Percentiles rank a stretch among this genome's conserved stretches.
phyloP scores from a whole-genome alignment of 305 asterid species.

The Rubia tinctorum region DNA sequence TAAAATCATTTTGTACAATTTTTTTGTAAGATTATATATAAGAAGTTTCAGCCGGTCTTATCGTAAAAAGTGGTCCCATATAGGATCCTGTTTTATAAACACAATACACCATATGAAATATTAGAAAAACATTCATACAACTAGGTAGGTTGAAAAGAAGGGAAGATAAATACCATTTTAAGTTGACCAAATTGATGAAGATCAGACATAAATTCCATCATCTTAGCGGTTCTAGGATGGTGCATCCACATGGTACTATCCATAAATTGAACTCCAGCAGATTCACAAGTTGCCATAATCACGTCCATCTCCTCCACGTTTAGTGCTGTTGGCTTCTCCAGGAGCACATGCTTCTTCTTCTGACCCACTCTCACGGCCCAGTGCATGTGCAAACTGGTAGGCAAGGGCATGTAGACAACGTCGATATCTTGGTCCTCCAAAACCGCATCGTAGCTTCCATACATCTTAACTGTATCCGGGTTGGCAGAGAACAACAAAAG shows the following conservation, averaged over 20 bases:
- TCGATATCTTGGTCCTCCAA: conserved; percentile 37
- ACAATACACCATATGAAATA: no score
- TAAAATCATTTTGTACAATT: no score
- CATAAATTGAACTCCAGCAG: conserved; percentile 76
- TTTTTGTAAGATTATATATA: no score
- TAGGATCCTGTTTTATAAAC: no score
- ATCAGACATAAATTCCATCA: conserved; percentile 33
- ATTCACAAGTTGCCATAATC: conserved; percentile 60
- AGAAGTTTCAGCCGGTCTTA: no score
- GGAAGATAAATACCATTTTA: not conserved
- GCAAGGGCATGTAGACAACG: conserved; percentile 51
- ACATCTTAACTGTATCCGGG: conserved; percentile 14
- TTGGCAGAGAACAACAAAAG: not conserved
- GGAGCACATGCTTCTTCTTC: conserved; percentile 72
- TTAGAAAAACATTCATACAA: no score
- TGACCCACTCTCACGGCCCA: conserved; percentile 80
- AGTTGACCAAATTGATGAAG: conserved; percentile 33
- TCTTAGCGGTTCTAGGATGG: conserved; percentile 40
- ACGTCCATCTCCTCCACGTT: conserved; percentile 52
- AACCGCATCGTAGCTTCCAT: conserved; percentile 36
- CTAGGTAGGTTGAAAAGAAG: no score
- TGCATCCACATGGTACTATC: conserved; percentile 96
- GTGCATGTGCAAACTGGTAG: conserved; percentile 62
- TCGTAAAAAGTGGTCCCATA: no score
- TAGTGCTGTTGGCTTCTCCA: conserved; percentile 60